phyloP scores from a whole-genome alignment of 768 basidiomycete species.

The Leccinum broughii region DNA sequence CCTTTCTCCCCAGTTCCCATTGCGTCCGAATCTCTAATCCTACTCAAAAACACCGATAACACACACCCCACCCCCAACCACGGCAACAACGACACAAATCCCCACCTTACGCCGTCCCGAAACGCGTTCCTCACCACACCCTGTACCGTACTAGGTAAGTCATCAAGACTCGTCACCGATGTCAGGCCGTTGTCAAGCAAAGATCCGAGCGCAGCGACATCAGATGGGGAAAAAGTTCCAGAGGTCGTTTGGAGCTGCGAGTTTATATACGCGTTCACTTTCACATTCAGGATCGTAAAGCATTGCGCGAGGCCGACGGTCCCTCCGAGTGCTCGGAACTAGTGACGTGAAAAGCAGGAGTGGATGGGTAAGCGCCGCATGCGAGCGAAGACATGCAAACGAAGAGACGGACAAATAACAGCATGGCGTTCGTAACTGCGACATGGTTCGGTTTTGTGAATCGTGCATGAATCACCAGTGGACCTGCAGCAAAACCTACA shows the following conservation, averaged over 20 bases:
- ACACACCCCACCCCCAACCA: slow-evolving; percentile 42
- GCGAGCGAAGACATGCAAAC: background rate
- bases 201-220: slow-evolving; percentile 26
- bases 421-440: slow-evolving; percentile 44
- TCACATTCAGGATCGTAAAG: slow-evolving; percentile 46
- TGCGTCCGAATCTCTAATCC: slow-evolving; percentile 33
- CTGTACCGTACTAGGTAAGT: slow-evolving; percentile 39
- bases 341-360: background rate
- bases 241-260: slow-evolving; percentile 20
- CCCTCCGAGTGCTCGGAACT: slow-evolving; percentile 53
- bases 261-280: slow-evolving; percentile 38
- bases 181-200: slow-evolving; percentile 29
- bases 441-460: slow-evolving; percentile 44
- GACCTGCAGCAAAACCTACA: slow-evolving; percentile 41
- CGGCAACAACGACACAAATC: slow-evolving; percentile 49
- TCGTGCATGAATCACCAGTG: slow-evolving; percentile 45
- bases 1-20: background rate
- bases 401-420: slow-evolving; percentile 42
- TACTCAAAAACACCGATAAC: slow-evolving; percentile 39
- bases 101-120: slow-evolving; percentile 40
- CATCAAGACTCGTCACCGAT: slow-evolving; percentile 38
- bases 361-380: background rate
- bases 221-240: slow-evolving; percentile 32
- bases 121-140: slow-evolving; percentile 42
- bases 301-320: slow-evolving; percentile 56